phyloP scores from a whole-genome alignment of 768 basidiomycete species.

The Auriscalpium orientale region DNA sequence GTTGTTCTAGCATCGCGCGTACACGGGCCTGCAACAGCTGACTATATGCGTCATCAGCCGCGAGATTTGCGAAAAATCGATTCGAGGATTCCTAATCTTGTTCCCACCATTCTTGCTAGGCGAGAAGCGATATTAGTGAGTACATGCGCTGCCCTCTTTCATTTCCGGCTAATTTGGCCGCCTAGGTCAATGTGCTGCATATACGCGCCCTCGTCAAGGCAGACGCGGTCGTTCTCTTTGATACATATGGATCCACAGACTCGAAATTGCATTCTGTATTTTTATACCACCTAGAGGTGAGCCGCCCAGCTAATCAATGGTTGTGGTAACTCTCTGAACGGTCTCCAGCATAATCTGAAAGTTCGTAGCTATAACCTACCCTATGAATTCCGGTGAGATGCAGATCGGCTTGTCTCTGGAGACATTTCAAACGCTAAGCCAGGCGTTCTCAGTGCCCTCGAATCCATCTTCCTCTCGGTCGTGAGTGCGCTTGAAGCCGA shows the following conservation, averaged over 20 bases:
- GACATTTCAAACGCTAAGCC: constrained; percentile 4
- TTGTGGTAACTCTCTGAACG: neutral
- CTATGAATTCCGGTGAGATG: constrained; percentile 79
- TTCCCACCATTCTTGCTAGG: constrained; percentile 88
- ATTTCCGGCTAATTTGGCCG: neutral
- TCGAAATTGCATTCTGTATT: constrained; percentile 83
- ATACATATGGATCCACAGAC: constrained; percentile 83
- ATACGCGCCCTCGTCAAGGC: constrained; percentile 93
- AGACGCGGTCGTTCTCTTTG: constrained; percentile 86
- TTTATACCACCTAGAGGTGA: constrained; percentile 79
- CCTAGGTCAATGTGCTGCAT: constrained; percentile 85
- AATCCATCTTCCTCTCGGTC: constrained; percentile 88
- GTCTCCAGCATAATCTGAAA: constrained; percentile 72
- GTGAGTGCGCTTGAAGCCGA: constrained; percentile 92
- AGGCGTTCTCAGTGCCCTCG: constrained; percentile 62
- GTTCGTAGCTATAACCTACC: constrained; percentile 60
- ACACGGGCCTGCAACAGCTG: constrained; percentile 1
- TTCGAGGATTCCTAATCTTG: constrained; percentile 86
- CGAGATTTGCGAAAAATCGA: constrained; percentile 97
- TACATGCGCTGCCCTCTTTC: constrained; percentile 9
- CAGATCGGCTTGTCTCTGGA: constrained; percentile 8
- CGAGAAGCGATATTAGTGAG: constrained; percentile 81
- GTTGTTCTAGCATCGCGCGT: constrained; percentile 5
- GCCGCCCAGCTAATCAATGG: constrained; percentile 14
- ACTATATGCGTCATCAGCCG: constrained; percentile 42